phyloP scores from a whole-genome alignment of 1,139 yeast species.

The Zygosaccharomyces sapae region DNA sequence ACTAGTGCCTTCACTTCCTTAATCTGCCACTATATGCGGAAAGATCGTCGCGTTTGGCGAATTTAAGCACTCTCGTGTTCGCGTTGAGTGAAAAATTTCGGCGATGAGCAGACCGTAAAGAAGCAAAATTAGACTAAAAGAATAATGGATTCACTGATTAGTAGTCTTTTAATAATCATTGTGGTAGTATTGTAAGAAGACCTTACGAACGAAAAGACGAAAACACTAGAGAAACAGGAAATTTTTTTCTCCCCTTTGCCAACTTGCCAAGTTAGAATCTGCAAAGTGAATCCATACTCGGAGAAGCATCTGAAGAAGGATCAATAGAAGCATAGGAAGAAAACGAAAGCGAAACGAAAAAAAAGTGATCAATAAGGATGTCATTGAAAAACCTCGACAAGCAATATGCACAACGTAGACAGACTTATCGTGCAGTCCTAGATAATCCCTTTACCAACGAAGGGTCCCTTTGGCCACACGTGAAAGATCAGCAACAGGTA shows the following conservation, averaged over 20 bases:
- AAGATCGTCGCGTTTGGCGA: conserved; percentile 7
- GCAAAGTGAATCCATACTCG: not conserved
- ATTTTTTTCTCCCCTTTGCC: not conserved
- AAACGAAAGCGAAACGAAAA: not conserved
- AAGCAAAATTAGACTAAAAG: not conserved
- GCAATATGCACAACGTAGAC: conserved; percentile 27
- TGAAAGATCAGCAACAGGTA: conserved; percentile 27
- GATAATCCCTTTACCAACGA: conserved; percentile 33
- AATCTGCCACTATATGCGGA: conserved; percentile 4
- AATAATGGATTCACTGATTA: not conserved
- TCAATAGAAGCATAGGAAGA: not conserved
- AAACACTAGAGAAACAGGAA: not conserved
- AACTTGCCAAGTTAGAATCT: not conserved
- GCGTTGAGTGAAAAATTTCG: conserved; percentile 7
- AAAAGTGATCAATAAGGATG: conserved; percentile 10
- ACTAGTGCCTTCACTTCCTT: not conserved
- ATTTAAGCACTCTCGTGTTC: conserved; percentile 4
- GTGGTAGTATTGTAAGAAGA: not conserved
- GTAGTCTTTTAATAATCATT: no score
- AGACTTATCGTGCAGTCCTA: conserved; percentile 33
- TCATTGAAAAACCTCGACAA: conserved; percentile 26
- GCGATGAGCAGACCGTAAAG: not conserved
- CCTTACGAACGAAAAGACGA: not conserved
- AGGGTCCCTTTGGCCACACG: conserved; percentile 31
- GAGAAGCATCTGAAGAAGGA: not conserved